Evolutionary conservation across 352 stramenopile genomes (phyloP), one percentile per base, ranked within the genome.

Genomic region (Phytophthora lateralis): DNA sequence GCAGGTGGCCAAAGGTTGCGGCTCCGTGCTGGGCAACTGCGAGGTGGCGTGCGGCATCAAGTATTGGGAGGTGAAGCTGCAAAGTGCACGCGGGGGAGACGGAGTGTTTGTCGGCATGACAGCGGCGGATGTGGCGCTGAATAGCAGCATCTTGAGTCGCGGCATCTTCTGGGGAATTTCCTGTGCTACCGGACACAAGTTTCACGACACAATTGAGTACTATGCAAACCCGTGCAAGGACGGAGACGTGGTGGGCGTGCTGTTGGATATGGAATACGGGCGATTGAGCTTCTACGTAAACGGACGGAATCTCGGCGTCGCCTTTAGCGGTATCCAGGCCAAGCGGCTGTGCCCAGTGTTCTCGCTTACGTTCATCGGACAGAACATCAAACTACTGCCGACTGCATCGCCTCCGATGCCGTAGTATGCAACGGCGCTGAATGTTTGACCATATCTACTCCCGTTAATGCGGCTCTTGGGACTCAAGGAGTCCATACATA

Each of bases 221-320:
- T 95, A 89, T 55, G 73, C 76, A 3, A 73, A 87, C 20, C 78
- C 78, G n/a, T 91, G 87, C 54, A 75, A 78, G 38, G 75, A 93
- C 18, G 85, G 83, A 60, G 85, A 95, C 56, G 67, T 91, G 0
- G 75, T 95, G 1, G 85, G 85, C 9, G 76, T 88, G 38, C 60
- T 93, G 46, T 63, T 93, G 7, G 85, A 95, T 50, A 91, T 89
- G 78, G 79, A 91, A 61, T 80, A 83, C 24, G 76, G 83, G 3
- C 69, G 76, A 20, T 55, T 95, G 39, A 90, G 71, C 39, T 95
- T 95, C 49, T 95, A 90, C 66, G 73, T 87, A 43, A 95, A 95
- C 41, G 81, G 84, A 26, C 72, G 61, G 49, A 84, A 79, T 57
- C 78, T 95, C n/a, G 83, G 85, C 24, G 70, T 91, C 18, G 83